These are phyloP conservation scores for Sporothrix protearum DNA, from an alignment of 2,329 filamentous ascomycete species.

Conservation along the genomic window DNA sequence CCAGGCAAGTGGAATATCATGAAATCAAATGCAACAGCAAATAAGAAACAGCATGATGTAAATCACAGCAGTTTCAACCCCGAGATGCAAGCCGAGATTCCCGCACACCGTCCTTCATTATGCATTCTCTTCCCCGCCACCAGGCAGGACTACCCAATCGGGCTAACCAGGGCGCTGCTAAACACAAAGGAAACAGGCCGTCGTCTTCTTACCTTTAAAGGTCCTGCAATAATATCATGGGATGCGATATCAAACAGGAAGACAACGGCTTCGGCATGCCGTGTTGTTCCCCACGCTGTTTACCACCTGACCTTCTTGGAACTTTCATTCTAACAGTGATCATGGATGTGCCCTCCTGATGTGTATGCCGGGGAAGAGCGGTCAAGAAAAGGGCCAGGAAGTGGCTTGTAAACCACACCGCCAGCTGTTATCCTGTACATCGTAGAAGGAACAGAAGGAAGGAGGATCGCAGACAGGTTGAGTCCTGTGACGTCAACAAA, in stretches of 20 bases:
- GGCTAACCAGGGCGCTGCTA: conserved; percentile 13
- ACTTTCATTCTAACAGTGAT: no score
- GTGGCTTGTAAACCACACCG: neutral
- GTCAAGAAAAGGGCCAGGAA: neutral
- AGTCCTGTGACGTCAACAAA: neutral
- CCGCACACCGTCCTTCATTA: neutral
- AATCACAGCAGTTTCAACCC: neutral
- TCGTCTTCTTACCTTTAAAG: neutral
- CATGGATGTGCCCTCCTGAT: neutral
- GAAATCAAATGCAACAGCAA: no score
- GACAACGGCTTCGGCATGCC: neutral
- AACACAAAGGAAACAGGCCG: neutral
- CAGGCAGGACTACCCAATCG: conserved; percentile 8
- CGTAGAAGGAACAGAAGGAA: neutral
- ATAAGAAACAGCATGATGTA: no score
- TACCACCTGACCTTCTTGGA: neutral
- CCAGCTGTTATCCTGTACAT: neutral
- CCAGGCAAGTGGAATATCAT: no score
- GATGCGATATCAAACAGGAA: neutral
- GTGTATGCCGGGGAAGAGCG: neutral
- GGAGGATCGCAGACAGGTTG: neutral
- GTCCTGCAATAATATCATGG: neutral
- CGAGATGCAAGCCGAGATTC: neutral
- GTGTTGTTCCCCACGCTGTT: neutral
- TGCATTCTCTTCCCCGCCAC: neutral